Percentiles rank a stretch among this genome's conserved stretches.
phyloP scores from a whole-genome alignment of 306 rosid genomes.

The Pyrus communis region DNA sequence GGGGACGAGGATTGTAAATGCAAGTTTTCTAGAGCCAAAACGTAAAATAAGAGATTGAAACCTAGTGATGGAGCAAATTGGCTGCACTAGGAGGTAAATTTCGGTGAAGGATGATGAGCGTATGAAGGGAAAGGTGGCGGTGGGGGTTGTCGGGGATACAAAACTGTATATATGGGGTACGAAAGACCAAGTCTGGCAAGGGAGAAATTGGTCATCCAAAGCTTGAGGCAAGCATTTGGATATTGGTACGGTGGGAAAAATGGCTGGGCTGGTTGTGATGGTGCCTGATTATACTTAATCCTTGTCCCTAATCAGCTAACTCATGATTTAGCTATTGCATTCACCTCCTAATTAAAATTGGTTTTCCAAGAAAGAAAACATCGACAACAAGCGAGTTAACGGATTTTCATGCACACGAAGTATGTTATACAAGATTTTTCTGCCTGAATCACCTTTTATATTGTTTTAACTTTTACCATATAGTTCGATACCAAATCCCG shows the following conservation, averaged over 20 bases:
- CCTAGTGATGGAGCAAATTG: neutral
- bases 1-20: neutral
- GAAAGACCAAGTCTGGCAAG: neutral
- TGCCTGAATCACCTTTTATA: neutral
- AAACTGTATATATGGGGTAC: neutral
- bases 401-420: neutral
- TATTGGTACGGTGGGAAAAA: neutral
- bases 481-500: neutral
- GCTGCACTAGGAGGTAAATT: neutral
- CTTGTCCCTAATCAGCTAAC: neutral
- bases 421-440: neutral
- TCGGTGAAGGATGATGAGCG: neutral
- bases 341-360: constrained; percentile 2
- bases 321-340: neutral
- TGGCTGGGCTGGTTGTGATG: neutral
- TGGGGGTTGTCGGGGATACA: neutral
- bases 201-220: neutral
- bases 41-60: neutral
- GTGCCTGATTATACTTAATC: neutral
- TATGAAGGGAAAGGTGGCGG: neutral
- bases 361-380: neutral
- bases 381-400: neutral
- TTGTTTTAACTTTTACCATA: neutral
- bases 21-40: neutral
- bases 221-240: neutral